These are phyloP conservation scores for Sclerotinia glacialis DNA, from an alignment of 2,329 filamentous ascomycete species.

Conservation along the genomic window DNA sequence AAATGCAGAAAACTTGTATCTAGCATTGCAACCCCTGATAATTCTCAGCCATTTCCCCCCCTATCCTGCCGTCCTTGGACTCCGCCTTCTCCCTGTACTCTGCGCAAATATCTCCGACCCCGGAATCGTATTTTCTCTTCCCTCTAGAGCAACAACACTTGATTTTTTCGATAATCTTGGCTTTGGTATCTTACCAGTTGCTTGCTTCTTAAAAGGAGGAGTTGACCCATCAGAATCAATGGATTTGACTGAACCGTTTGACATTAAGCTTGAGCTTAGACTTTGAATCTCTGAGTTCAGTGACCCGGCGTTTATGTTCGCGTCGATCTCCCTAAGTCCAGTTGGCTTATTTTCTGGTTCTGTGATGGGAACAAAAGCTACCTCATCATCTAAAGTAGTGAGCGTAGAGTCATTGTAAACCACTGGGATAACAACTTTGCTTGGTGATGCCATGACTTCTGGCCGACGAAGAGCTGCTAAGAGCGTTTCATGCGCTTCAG, in stretches of 20 bases:
- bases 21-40: neutral
- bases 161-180: conserved; percentile 42
- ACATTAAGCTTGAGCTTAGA: conserved; percentile 17
- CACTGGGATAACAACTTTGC: conserved; percentile 40
- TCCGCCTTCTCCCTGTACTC: conserved; percentile 37
- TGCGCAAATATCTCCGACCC: conserved; percentile 24
- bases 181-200: conserved; percentile 45
- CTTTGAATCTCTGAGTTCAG: conserved; percentile 26
- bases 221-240: conserved; percentile 19
- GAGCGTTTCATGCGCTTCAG: conserved; percentile 58
- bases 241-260: conserved; percentile 15
- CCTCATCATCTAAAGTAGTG: conserved; percentile 18
- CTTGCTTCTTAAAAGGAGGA: conserved; percentile 33
- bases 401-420: conserved; percentile 36
- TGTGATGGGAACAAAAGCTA: conserved; percentile 27
- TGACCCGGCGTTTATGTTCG: conserved; percentile 44
- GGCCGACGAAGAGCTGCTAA: conserved; percentile 48
- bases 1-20: neutral
- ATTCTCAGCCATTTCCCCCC: neutral
- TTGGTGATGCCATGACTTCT: conserved; percentile 32
- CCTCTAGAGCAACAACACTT: conserved; percentile 44
- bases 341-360: conserved; percentile 30
- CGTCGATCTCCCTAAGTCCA: conserved; percentile 52
- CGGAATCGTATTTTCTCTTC: conserved; percentile 44
- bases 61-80: conserved; percentile 30